A percentile compares a stretch with the other conserved stretches of the same genome.
Conservation (phyloP, 2,329 filamentous ascomycete species). For the Leptosphaerulina australis region DNA sequence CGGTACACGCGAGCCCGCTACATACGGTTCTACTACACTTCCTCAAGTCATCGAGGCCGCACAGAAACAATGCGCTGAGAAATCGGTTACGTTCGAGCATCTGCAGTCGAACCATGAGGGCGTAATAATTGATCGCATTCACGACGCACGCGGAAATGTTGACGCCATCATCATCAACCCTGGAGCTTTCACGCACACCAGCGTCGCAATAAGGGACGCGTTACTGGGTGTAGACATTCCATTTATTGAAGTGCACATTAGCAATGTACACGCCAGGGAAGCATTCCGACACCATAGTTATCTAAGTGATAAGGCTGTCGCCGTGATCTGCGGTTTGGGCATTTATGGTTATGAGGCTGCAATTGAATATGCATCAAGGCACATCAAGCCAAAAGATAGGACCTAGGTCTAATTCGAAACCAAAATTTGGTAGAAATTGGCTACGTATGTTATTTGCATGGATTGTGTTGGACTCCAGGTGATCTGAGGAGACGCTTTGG, state of each 20-base stretch:
- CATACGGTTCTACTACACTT: constrained; percentile 75
- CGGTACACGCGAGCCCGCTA: constrained; percentile 72
- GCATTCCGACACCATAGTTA: constrained; percentile 72
- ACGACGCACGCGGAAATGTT: constrained; percentile 64
- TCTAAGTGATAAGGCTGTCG: constrained; percentile 75
- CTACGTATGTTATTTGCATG: too few species aligned
- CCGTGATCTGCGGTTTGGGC: constrained; percentile 71
- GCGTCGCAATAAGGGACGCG: constrained; percentile 76
- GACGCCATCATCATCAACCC: constrained; percentile 78
- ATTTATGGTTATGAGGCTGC: constrained; percentile 56
- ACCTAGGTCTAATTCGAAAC: background rate
- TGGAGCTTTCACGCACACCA: constrained; percentile 76
- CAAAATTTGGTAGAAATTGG: too few species aligned
- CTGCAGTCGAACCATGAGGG: constrained; percentile 84
- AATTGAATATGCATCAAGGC: constrained; percentile 50
- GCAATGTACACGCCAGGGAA: constrained; percentile 75
- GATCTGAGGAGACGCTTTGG: too few species aligned
- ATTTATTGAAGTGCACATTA: constrained; percentile 79
- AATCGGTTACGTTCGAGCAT: constrained; percentile 59
- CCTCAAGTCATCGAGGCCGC: constrained; percentile 62
- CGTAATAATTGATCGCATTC: constrained; percentile 74
- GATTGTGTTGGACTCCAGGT: too few species aligned
- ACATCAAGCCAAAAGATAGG: constrained; percentile 36
- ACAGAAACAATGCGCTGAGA: constrained; percentile 55
- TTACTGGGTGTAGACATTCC: constrained; percentile 71